Conservation (phyloP, 495 filamentous ascomycete species). For the Patellaria atrata region DNA sequence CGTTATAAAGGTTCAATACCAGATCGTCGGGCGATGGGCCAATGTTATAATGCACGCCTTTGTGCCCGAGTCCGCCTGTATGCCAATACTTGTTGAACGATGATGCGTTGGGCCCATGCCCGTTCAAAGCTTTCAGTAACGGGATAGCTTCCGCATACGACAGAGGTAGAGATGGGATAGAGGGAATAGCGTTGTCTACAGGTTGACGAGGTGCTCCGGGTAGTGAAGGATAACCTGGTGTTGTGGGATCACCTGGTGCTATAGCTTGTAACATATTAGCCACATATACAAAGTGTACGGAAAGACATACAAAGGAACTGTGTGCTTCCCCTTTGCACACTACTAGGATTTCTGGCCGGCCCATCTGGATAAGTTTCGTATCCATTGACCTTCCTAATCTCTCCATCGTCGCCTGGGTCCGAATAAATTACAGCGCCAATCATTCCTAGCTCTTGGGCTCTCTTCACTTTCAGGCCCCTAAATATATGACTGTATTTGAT, state of each 20-base stretch:
- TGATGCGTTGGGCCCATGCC: constrained; percentile 62
- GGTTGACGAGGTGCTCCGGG: constrained; percentile 71
- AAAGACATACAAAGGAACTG: constrained; percentile 57
- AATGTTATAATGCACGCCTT: constrained; percentile 81
- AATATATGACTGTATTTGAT: constrained; percentile 78
- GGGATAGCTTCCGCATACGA: constrained; percentile 80
- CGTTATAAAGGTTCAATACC: constrained; percentile 68
- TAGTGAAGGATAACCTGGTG: constrained; percentile 86
- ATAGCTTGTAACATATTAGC: constrained; percentile 30
- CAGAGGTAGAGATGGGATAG: constrained; percentile 83
- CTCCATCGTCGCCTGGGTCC: constrained; percentile 82
- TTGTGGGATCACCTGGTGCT: constrained; percentile 60
- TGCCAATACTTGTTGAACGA: constrained; percentile 64
- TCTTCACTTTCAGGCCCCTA: constrained; percentile 82
- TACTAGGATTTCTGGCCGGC: constrained; percentile 73
- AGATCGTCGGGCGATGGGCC: constrained; percentile 70
- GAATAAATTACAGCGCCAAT: constrained; percentile 71
- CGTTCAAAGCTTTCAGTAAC: constrained; percentile 76
- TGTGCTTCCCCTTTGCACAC: constrained; percentile 82
- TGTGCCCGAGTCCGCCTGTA: constrained; percentile 59
- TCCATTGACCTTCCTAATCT: constrained; percentile 67
- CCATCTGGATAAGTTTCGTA: constrained; percentile 70
- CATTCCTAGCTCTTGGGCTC: constrained; percentile 85
- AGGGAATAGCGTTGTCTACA: constrained; percentile 51
- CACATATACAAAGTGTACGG: not conserved